Conservation (phyloP, 2,329 filamentous ascomycete species). For the Shiraia bambusicola region DNA sequence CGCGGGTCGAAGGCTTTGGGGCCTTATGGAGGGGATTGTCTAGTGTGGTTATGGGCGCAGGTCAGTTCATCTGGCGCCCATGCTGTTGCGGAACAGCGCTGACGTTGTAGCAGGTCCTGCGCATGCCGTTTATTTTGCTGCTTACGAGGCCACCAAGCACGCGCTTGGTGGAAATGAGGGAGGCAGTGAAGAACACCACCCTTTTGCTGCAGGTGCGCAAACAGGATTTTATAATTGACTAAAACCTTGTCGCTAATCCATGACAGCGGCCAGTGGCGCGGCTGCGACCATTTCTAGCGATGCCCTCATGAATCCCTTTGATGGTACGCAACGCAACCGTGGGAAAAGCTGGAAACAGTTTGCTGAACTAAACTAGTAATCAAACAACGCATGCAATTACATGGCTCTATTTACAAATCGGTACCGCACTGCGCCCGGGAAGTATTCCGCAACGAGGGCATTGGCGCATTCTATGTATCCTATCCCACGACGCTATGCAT, state of each 20-base stretch:
- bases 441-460: conserved; percentile 83
- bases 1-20: conserved; percentile 81
- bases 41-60: conserved; percentile 92
- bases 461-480: conserved; percentile 94
- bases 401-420: conserved; percentile 88
- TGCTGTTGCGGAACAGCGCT: conserved; percentile 14
- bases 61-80: conserved; percentile 50
- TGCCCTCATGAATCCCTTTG: conserved; percentile 98
- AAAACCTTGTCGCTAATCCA: conserved; percentile 38
- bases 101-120: conserved; percentile 70
- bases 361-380: conserved; percentile 66
- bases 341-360: conserved; percentile 1
- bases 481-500: conserved; percentile 98
- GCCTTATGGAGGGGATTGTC: conserved; percentile 96
- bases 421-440: conserved; percentile 84
- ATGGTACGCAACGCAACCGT: conserved; percentile 63
- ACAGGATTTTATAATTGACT: not conserved
- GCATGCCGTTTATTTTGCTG: conserved; percentile 97
- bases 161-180: conserved; percentile 88
- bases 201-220: conserved; percentile 78
- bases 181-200: conserved; percentile 86
- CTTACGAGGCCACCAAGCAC: conserved; percentile 96
- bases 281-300: conserved; percentile 96
- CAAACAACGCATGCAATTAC: conserved; percentile 99
- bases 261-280: conserved; percentile 82